phyloP scores from a whole-genome alignment of 192 early-diverging fungal genomes.

The Chytriomyces confervae region DNA sequence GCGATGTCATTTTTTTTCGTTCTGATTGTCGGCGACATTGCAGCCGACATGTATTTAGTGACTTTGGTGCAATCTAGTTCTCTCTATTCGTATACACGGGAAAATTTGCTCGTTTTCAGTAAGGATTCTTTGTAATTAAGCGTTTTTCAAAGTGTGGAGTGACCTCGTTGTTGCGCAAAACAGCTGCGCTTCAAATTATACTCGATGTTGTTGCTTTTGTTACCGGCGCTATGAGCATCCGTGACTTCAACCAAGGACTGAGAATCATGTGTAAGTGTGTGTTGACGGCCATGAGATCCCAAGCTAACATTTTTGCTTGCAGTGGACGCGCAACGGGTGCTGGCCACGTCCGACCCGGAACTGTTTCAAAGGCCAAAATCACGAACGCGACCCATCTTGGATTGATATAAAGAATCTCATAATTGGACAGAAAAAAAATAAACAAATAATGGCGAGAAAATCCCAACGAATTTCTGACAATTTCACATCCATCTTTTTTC shows the following conservation, averaged over 20 bases:
- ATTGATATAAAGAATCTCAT: conserved; percentile 2
- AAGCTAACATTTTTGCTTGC: neutral
- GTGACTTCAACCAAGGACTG: conserved; percentile 40
- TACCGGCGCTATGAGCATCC: conserved; percentile 27
- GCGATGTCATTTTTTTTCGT: conserved; percentile 39
- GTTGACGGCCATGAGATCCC: neutral
- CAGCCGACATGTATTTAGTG: conserved; percentile 35
- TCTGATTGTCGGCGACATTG: conserved; percentile 29
- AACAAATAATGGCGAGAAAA: neutral
- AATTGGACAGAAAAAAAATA: neutral
- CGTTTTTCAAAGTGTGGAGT: conserved; percentile 5
- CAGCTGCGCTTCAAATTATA: conserved; percentile 34
- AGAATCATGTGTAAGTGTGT: conserved; percentile 36
- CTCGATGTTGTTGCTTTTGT: conserved; percentile 35
- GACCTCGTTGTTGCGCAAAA: neutral
- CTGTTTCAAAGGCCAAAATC: conserved; percentile 2
- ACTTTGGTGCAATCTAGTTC: neutral
- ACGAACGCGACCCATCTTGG: conserved; percentile 14
- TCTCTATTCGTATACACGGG: conserved; percentile 9
- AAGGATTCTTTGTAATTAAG: neutral
- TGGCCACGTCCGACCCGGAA: conserved; percentile 12
- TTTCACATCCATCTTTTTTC: neutral
- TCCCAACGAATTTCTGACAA: too few species aligned
- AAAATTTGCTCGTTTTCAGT: conserved; percentile 36
- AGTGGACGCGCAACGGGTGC: conserved; percentile 19